A percentile compares a stretch with the other conserved stretches of the same genome.
Conservation (phyloP, 2,329 filamentous ascomycete genomes). For the Arthrobotrys musiformis region DNA sequence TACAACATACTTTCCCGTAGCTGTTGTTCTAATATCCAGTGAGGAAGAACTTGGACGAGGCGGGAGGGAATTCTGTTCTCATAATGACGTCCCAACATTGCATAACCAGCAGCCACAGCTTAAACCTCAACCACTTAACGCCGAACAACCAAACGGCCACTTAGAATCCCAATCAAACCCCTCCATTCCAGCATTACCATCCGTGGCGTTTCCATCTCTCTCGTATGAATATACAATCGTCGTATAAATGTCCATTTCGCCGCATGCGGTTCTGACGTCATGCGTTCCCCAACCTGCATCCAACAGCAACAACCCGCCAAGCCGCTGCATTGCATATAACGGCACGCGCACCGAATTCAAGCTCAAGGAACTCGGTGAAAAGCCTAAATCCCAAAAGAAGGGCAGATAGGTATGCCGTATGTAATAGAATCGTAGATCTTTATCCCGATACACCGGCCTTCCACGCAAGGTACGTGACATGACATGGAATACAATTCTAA, state of each 20-base stretch:
- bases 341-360: too few relatives aligned
- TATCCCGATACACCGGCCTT: neutral
- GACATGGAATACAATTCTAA: neutral
- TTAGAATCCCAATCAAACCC: conserved; percentile 2
- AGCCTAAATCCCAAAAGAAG: too few relatives aligned
- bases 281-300: conserved; percentile 12
- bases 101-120: neutral
- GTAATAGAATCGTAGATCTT: neutral
- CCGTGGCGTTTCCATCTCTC: neutral
- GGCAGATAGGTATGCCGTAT: conserved; percentile 9
- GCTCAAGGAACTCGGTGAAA: too few relatives aligned
- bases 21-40: neutral
- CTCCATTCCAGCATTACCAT: neutral
- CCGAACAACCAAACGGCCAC: too few relatives aligned
- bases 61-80: conserved; percentile 44
- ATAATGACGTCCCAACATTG: conserved; percentile 50
- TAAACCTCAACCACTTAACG: too few relatives aligned
- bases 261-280: conserved; percentile 44
- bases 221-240: too few relatives aligned
- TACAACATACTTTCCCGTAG: conserved; percentile 1
- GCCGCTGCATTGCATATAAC: neutral
- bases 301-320: neutral
- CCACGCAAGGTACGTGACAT: conserved; percentile 7
- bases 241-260: neutral
- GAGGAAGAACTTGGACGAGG: conserved; percentile 1